Evolutionary conservation across 257 asterid species (phyloP), one percentile per base, ranked within the genome.

Genomic region (Scutellaria baicalensis): DNA sequence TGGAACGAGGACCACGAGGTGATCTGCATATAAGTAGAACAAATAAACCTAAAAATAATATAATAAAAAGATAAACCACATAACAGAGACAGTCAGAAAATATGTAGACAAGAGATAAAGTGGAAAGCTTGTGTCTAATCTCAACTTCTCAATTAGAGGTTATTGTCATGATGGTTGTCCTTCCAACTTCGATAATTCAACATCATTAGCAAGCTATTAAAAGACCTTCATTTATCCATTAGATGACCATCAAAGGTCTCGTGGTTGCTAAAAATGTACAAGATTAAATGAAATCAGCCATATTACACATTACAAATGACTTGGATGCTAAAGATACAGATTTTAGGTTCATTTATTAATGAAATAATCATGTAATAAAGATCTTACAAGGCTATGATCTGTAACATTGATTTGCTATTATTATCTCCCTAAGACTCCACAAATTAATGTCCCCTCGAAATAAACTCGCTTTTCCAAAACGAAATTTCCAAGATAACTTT

Each of bases 1-100:
- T 81, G 57, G 97, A 92, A 23, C 96, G 96, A 72, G 78, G 97
- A 63, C 85, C 81, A 6, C 86, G 97, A 21, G 97, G 97, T 14
- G 96, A 92, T 76, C 97, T 89, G 87, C 68, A 79, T 57, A 58
- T 61, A 80, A 40, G 43, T 64, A 55, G 11, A 2, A 49, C 6
- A 63, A 63, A 23, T 38, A 33, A 49, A 18, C 49, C 33, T n/a
- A 27, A 27, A 27, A 27, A 27, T 4, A 27, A 27, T n/a, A n/a
- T n/a, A n/a, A n/a, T n/a, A 23, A 23, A 27, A 27, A 27, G 33
- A 2, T 2, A 3, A 27, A 27, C 65, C 51, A 12, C 6, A n/a
- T 2, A 27, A 39, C 17, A 45, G 8, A 18, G 36, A 16, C 6
- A 33, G 16, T 14, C 27, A 47, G 27, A 31, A n/a, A 59, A 31